Percentiles rank a stretch among this genome's conserved stretches.
These are phyloP conservation scores for Kodamaea plutei DNA, from an alignment of 1,139 yeast genomes.

Conservation along the genomic window DNA sequence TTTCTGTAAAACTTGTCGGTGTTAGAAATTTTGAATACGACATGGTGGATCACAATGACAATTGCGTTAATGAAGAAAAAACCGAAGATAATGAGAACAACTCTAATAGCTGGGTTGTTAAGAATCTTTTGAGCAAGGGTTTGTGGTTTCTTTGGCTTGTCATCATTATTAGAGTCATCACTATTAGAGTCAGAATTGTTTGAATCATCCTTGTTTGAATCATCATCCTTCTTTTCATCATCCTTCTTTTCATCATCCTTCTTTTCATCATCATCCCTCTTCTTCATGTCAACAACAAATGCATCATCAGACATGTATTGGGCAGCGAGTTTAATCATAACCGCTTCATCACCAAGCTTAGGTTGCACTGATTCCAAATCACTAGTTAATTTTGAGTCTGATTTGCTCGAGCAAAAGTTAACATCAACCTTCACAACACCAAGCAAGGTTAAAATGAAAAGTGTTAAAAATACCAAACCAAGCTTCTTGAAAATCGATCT, in stretches of 20 bases:
- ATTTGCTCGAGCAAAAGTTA: not conserved
- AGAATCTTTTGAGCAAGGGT: slow-evolving; percentile 10
- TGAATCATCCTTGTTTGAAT: not conserved
- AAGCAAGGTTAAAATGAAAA: not conserved
- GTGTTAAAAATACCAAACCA: not conserved
- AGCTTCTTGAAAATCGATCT: slow-evolving; percentile 4
- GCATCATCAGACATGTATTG: slow-evolving; percentile 1
- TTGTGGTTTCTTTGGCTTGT: slow-evolving; percentile 7
- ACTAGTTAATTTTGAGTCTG: no score
- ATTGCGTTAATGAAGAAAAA: slow-evolving; percentile 30
- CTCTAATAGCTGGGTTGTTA: slow-evolving; percentile 15
- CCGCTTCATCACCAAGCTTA: not conserved
- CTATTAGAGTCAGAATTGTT: no score
- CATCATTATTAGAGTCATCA: slow-evolving; percentile 1
- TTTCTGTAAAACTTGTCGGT: slow-evolving; percentile 31
- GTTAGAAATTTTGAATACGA: slow-evolving; percentile 27
- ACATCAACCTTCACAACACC: not conserved
- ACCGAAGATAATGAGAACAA: slow-evolving; percentile 30
- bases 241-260: not conserved
- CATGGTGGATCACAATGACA: slow-evolving; percentile 35
- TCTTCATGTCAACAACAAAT: slow-evolving; percentile 1
- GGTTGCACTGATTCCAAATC: no score
- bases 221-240: not conserved
- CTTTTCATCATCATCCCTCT: slow-evolving; percentile 2
- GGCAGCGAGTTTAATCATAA: not conserved